Evolutionary conservation across 2,329 filamentous ascomycete genomes (phyloP), one percentile per base, ranked within the genome.

Genomic region (Fusarium sp.): DNA sequence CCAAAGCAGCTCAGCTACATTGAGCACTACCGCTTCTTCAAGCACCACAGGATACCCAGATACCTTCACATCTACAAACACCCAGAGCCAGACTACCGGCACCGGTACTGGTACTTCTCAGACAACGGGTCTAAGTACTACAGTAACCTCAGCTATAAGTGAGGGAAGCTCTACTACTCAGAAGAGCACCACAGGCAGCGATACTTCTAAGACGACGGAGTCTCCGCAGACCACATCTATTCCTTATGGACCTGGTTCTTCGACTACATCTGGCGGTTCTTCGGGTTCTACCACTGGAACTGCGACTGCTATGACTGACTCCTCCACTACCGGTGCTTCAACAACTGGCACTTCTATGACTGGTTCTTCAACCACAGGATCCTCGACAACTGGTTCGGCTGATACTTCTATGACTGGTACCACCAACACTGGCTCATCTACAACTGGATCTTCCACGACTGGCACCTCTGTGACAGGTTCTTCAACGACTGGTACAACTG

Each of bases 81-180:
- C 34, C 3, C 32, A 34, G 8, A 59, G 18, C 18, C 22, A 38
- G 27, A 58, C 32, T 8, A 34, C 55, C 14, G 54, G 38, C 16
- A 45, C 29, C 20, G 24, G 16, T 8, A 59, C 24, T 15, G 29
- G 14, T 30, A 38, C 45, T 11, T 59, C 40, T 29, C 20, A 40
- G 10, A 46, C 34, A 7, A 32, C 55, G 14, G 25, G 45, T 22
- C 42, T 25, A 12, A 59, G 25, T 11, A 60, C 55, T 25, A 27
- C 47, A 65, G 27, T 20, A 14, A 45, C 46, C 47, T 53, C 51
- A 47, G 51, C 40, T 65, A 66, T 60, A 53, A 65, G 42, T 47
- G 63, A 59, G 29, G 38, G 4, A n/a, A 49, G 24, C 22, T 66
- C 53, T 34, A 42, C 38, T 25, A 49, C 53, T 18, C 27, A 34